Percentiles rank a stretch among this genome's conserved stretches.
These are phyloP conservation scores for Picea abies DNA, from an alignment of 83 land plant genomes.

Conservation along the genomic window DNA sequence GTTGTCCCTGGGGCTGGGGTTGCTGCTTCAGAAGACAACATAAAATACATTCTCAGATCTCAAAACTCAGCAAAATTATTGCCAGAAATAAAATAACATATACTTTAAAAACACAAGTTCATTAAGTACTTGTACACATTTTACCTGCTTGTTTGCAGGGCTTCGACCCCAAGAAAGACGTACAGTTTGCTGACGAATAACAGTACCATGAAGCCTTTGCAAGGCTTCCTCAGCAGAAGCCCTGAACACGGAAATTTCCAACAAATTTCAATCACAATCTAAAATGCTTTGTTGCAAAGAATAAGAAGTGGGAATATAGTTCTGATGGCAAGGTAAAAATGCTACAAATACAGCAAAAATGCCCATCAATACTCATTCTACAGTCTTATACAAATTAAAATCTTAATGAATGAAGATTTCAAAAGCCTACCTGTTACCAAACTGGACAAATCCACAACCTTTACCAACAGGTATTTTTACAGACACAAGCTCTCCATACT, in stretches of 20 bases:
- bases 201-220: conserved; percentile 68
- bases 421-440: conserved; percentile 46
- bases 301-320: not conserved
- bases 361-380: not conserved
- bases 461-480: conserved; percentile 74
- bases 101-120: too few relatives aligned
- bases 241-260: conserved; percentile 26
- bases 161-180: conserved; percentile 85
- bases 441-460: conserved; percentile 79
- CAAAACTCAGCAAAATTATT: not conserved
- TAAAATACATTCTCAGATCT: not conserved
- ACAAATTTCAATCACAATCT: not conserved
- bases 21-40: conserved; percentile 5
- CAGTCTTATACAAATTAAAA: not conserved
- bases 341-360: not conserved
- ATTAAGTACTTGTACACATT: too few relatives aligned
- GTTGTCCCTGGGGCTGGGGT: conserved; percentile 16
- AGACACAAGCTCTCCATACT: conserved; percentile 64
- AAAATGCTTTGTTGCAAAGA: not conserved
- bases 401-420: not conserved
- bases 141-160: conserved; percentile 71
- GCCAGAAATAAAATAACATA: not conserved
- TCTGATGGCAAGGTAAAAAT: not conserved
- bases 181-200: conserved; percentile 77
- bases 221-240: conserved; percentile 82